Evolutionary conservation across 2,329 filamentous ascomycete genomes (phyloP).

Genomic region (Septoria linicola): DNA sequence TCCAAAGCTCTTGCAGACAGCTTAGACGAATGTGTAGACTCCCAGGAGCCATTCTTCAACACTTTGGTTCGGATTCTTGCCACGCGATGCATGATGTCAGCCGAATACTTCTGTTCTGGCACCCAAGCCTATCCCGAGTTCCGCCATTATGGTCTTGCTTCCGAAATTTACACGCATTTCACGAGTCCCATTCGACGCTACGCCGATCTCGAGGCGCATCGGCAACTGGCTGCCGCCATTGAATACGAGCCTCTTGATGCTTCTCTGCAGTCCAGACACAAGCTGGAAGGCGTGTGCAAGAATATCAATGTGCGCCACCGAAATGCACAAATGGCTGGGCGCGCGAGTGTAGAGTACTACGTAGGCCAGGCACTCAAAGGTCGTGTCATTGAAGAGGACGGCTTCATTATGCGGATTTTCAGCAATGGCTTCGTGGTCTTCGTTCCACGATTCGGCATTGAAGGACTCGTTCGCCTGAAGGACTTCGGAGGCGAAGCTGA

Average conservation of each 20-base stretch:
- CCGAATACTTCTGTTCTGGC: constrained; percentile 96
- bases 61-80: constrained; percentile 96
- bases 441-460: constrained; percentile 92
- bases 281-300: constrained; percentile 90
- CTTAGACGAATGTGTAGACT: constrained; percentile 78
- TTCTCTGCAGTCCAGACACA: constrained; percentile 74
- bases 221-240: constrained; percentile 92
- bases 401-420: constrained; percentile 95
- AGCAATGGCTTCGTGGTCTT: constrained; percentile 97
- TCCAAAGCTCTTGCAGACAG: constrained; percentile 93
- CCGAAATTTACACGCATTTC: constrained; percentile 98
- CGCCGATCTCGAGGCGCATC: constrained; percentile 90
- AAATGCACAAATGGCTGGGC: constrained; percentile 92
- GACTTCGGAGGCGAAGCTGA: constrained; percentile 65
- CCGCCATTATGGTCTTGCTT: constrained; percentile 93
- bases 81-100: constrained; percentile 98
- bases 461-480: constrained; percentile 81
- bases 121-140: constrained; percentile 92
- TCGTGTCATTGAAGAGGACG: constrained; percentile 74
- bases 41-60: constrained; percentile 91
- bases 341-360: constrained; percentile 95
- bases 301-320: constrained; percentile 98
- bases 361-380: constrained; percentile 93
- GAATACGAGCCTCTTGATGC: constrained; percentile 85
- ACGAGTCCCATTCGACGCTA: constrained; percentile 96